These are phyloP conservation scores for Pachyrhizus erosus DNA, from an alignment of 306 rosid species.

Conservation along the genomic window DNA sequence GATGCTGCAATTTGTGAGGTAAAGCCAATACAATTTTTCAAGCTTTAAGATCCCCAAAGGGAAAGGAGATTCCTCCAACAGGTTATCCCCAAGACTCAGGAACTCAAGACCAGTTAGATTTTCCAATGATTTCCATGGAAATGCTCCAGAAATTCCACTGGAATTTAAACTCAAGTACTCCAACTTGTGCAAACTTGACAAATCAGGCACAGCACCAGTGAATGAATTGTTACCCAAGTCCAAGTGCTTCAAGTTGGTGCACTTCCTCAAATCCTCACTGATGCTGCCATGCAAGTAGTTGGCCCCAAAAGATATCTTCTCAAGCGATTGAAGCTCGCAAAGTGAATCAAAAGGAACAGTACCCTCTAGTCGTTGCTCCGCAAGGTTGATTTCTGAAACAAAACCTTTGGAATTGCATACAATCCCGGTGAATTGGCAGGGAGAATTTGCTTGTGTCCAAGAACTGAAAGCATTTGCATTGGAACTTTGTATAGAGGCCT, in stretches of 20 bases:
- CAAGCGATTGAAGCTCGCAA: constrained; percentile 61
- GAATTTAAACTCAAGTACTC: constrained; percentile 59
- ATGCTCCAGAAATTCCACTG: constrained; percentile 70
- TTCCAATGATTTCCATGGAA: constrained; percentile 86
- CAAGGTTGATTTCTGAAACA: constrained; percentile 73
- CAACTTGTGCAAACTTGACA: constrained; percentile 59
- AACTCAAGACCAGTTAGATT: constrained; percentile 62
- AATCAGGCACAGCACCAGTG: constrained; percentile 67
- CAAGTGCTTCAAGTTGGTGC: constrained; percentile 64
- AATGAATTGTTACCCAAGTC: constrained; percentile 77
- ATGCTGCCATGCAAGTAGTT: constrained; percentile 62
- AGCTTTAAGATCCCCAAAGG: constrained; percentile 69
- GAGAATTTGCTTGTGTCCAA: constrained; percentile 50
- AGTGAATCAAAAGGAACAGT: constrained; percentile 68
- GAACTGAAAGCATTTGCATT: constrained; percentile 52
- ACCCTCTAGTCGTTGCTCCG: constrained; percentile 54
- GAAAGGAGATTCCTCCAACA: constrained; percentile 50
- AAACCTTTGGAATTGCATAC: constrained; percentile 57
- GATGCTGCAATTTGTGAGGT: constrained; percentile 75
- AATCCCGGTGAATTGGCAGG: constrained; percentile 68
- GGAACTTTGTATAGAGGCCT: constrained; percentile 57
- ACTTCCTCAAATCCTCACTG: constrained; percentile 58
- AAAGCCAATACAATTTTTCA: constrained; percentile 74
- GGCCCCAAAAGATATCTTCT: constrained; percentile 57
- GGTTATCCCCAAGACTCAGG: constrained; percentile 84